These are phyloP conservation scores for Fusarium sp. DNA, from an alignment of 2,329 filamentous ascomycete genomes.

Conservation along the genomic window DNA sequence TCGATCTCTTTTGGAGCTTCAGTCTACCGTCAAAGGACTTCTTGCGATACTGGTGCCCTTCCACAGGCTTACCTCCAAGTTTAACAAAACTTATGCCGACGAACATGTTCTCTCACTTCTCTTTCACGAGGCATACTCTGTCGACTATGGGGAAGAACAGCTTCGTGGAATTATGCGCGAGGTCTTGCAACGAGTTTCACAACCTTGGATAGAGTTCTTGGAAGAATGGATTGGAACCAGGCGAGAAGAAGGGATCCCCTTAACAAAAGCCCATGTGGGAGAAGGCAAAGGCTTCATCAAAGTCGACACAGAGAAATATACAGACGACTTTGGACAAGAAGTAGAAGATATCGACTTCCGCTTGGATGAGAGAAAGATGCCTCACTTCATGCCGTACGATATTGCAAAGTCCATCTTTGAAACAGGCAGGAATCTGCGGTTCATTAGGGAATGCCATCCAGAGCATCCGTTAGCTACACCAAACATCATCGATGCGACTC, in stretches of 20 bases:
- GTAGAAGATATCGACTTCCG: slow-evolving; percentile 69
- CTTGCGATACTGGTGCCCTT: slow-evolving; percentile 63
- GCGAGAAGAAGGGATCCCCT: slow-evolving; percentile 64
- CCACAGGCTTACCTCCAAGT: slow-evolving; percentile 60
- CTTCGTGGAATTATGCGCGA: slow-evolving; percentile 74
- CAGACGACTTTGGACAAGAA: slow-evolving; percentile 69
- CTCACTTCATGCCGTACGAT: slow-evolving; percentile 76
- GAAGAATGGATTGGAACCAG: slow-evolving; percentile 80
- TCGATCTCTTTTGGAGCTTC: slow-evolving; percentile 64
- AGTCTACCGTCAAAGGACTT: slow-evolving; percentile 60
- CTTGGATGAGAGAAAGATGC: slow-evolving; percentile 73
- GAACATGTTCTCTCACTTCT: slow-evolving; percentile 70
- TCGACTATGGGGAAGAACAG: slow-evolving; percentile 71
- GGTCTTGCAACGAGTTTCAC: slow-evolving; percentile 70
- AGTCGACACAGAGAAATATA: slow-evolving; percentile 63
- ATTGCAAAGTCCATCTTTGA: slow-evolving; percentile 80
- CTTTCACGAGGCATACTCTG: slow-evolving; percentile 69
- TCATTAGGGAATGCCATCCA: slow-evolving; percentile 76
- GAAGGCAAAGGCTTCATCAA: slow-evolving; percentile 69
- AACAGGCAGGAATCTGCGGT: slow-evolving; percentile 78
- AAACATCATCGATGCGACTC: slow-evolving; percentile 57
- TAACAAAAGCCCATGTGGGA: slow-evolving; percentile 60
- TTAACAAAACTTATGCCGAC: slow-evolving; percentile 61
- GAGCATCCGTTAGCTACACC: slow-evolving; percentile 72
- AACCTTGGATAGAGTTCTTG: slow-evolving; percentile 74